Conservation (phyloP, 257 asterid genomes). For the Leptodermis oblonga region DNA sequence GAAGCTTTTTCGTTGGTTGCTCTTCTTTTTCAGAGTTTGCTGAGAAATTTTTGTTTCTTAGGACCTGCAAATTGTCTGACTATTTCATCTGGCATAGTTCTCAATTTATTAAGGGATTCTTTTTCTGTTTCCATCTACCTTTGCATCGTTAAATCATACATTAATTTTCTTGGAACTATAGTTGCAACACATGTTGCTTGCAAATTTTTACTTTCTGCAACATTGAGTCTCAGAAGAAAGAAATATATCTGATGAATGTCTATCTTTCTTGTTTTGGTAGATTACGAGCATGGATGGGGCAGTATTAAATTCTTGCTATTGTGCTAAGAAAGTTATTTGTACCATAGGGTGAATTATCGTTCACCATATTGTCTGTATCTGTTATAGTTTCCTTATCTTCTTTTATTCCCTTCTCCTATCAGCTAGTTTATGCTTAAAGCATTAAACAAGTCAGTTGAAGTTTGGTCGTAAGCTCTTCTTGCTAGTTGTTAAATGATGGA, state of each 20-base stretch:
- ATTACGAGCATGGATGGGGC: not conserved
- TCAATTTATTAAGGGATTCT: too few relatives aligned
- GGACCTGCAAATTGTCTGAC: too few relatives aligned
- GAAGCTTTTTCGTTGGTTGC: too few relatives aligned
- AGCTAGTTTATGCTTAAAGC: not conserved
- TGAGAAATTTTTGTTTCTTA: too few relatives aligned
- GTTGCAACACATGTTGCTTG: too few relatives aligned
- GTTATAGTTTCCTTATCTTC: not conserved
- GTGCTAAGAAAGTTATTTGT: not conserved
- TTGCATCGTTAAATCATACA: too few relatives aligned
- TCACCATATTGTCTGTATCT: not conserved
- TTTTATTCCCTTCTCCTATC: not conserved
- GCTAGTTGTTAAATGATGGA: not conserved
- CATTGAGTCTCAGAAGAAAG: not conserved
- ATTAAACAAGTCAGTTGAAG: not conserved
- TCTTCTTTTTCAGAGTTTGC: too few relatives aligned
- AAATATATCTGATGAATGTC: not conserved
- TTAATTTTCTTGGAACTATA: too few relatives aligned
- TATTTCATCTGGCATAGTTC: too few relatives aligned
- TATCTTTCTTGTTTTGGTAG: not conserved
- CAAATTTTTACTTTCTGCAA: too few relatives aligned
- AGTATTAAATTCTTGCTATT: not conserved
- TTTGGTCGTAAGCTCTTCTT: not conserved
- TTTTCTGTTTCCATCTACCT: too few relatives aligned
- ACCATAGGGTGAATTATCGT: not conserved